phyloP scores from a whole-genome alignment of 2,329 filamentous ascomycete genomes.

The Monosporascus sp. region DNA sequence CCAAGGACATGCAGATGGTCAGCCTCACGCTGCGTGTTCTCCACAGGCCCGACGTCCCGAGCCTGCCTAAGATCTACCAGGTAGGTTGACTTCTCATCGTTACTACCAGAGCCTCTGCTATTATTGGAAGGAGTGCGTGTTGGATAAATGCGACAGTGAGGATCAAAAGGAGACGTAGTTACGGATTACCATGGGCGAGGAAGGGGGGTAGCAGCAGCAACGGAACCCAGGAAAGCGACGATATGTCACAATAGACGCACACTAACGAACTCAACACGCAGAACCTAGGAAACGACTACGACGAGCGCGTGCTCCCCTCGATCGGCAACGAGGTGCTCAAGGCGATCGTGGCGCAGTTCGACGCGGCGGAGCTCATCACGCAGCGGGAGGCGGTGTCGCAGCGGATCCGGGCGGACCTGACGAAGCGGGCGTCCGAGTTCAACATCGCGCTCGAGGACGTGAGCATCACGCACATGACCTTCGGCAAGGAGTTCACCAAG shows the following conservation, averaged over 20 bases:
- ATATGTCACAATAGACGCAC: neutral
- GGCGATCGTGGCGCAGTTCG: conserved; percentile 97
- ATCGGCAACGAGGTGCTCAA: conserved; percentile 99
- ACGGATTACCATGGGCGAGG: neutral
- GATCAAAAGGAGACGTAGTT: too few species aligned
- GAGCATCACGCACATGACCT: conserved; percentile 99
- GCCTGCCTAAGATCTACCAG: conserved; percentile 97
- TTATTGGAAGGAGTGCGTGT: too few species aligned
- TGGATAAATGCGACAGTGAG: too few species aligned
- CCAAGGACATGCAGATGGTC: conserved; percentile 99
- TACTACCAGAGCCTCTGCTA: too few species aligned
- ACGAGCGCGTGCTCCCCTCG: conserved; percentile 94
- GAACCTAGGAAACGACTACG: conserved; percentile 97
- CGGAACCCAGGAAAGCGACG: neutral
- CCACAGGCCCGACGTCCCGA: conserved; percentile 88
- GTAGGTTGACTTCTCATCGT: conserved; percentile 42
- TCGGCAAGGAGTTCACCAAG: conserved; percentile 97
- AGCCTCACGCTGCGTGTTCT: conserved; percentile 94
- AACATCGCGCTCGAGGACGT: conserved; percentile 99
- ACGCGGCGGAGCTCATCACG: conserved; percentile 96
- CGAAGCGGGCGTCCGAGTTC: conserved; percentile 91
- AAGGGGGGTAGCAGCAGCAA: neutral
- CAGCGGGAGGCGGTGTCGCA: conserved; percentile 96
- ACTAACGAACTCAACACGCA: conserved; percentile 30
- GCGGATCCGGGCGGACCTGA: conserved; percentile 86